These are phyloP conservation scores for Trichoderma polysporum DNA, from an alignment of 2,329 filamentous ascomycete genomes.

Conservation along the genomic window DNA sequence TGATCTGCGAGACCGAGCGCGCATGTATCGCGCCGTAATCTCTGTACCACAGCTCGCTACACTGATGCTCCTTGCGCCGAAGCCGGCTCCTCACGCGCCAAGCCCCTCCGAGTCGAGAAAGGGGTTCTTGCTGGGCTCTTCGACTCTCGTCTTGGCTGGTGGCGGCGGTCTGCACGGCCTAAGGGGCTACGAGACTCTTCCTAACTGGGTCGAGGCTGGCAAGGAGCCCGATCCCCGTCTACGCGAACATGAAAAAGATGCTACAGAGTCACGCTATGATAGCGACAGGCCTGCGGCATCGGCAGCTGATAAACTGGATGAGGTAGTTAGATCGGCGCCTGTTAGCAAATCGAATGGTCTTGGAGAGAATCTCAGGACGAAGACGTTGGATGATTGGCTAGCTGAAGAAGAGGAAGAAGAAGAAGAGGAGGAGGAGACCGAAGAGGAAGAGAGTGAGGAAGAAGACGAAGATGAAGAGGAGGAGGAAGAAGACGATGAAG, in stretches of 20 bases:
- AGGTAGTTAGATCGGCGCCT: conserved; percentile 43
- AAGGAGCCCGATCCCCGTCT: conserved; percentile 75
- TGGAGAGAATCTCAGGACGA: conserved; percentile 58
- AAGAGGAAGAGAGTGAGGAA: conserved; percentile 52
- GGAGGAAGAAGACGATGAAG: conserved; percentile 47
- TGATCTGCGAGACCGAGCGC: conserved; percentile 86
- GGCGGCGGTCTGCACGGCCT: conserved; percentile 72
- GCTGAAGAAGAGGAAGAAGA: conserved; percentile 67
- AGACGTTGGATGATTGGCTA: conserved; percentile 91
- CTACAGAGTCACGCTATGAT: conserved; percentile 34
- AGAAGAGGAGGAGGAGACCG: conserved; percentile 53
- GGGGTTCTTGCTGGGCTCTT: conserved; percentile 76
- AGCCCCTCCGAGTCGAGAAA: conserved; percentile 84
- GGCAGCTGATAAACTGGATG: conserved; percentile 64
- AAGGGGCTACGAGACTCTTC: conserved; percentile 74
- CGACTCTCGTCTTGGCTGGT: conserved; percentile 79
- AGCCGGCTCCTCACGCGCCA: conserved; percentile 86
- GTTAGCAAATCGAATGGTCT: conserved; percentile 49
- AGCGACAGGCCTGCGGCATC: conserved; percentile 44
- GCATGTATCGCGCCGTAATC: conserved; percentile 83
- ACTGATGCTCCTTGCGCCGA: conserved; percentile 86
- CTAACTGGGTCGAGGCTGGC: conserved; percentile 80
- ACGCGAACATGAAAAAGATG: conserved; percentile 56
- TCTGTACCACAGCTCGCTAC: conserved; percentile 83
- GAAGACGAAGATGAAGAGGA: conserved; percentile 54